Base-by-base conservation (phyloP, 805 yeast species). In the Lachancea cidri region DNA sequence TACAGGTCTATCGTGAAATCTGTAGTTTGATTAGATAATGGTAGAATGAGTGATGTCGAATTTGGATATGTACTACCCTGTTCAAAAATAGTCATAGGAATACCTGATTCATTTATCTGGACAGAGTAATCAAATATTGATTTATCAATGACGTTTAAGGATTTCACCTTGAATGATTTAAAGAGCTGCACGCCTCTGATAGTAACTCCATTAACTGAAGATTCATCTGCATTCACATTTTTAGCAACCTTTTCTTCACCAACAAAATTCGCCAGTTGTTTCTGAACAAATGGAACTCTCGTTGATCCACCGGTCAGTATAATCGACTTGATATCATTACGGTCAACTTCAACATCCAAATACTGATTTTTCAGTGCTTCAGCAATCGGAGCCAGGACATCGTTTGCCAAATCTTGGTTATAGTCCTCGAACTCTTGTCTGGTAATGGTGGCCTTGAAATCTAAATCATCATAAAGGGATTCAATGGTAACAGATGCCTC, bases 191-290 rank as follows among this genome's bases (percentile, higher is more conserved):
- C 83, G 16, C 93, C 98, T 49, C 88, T 75, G 29, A 84, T 67
- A n/a, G 96, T 79, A 2, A 94, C 78, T 37, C 98, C 98, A 53
- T 86, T 72, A 11, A 86, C 96, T 39, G 86, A 86, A 34, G 97
- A 81, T 67, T 93, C 98, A 64, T 93, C 98, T 0, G 98, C 93
- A 62, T 93, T 93, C 34, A 93, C 94, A 38, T 82, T 86, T 61
- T 82, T 87, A 17, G 95, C 73, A 30, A 89, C 70, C 37, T 68
- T 58, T 2, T 77, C 81, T 15, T 76, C 77, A 1, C 83, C 86
- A 32, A 81, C 65, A 33, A 79, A 67, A 2, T 73, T 58, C 2
- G 59, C 46, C 44, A 86, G 66, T 39, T 73, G 75, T 42, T 76
- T 72, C 62, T 87, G 93, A 35, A 93, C 83, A 54, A 84, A 73